Conservation (phyloP, 2,329 filamentous ascomycete genomes). For the Scopulariopsis brevicaulis region DNA sequence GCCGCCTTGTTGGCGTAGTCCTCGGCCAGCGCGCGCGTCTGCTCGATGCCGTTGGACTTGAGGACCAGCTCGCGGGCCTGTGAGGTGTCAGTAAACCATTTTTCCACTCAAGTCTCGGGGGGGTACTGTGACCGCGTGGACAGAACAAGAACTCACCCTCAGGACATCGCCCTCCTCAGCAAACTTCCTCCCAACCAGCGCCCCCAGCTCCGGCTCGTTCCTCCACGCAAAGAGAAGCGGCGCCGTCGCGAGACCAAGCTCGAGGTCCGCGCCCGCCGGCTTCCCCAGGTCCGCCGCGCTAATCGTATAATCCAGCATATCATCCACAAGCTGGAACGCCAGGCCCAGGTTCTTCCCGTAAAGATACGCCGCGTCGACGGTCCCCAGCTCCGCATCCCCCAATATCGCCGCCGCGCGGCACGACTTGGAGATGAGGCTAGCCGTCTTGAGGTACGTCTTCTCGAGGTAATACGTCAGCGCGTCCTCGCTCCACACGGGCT, state of each 20-base stretch:
- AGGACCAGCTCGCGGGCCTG: conserved; percentile 82
- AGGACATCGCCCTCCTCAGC: conserved; percentile 70
- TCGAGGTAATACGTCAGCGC: conserved; percentile 89
- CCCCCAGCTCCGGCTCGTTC: conserved; percentile 70
- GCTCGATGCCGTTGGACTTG: conserved; percentile 76
- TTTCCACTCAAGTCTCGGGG: not conserved
- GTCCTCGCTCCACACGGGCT: conserved; percentile 78
- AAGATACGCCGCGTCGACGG: conserved; percentile 81
- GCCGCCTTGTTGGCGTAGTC: conserved; percentile 86
- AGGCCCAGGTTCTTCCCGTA: conserved; percentile 92
- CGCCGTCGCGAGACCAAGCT: conserved; percentile 86
- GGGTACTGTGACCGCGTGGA: not conserved
- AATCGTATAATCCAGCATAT: conserved; percentile 94
- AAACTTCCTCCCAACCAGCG: conserved; percentile 88
- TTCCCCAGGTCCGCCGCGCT: conserved; percentile 81
- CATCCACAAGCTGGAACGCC: conserved; percentile 94
- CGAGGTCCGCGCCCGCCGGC: conserved; percentile 85
- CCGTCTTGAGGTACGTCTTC: conserved; percentile 97
- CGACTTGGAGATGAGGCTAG: conserved; percentile 90
- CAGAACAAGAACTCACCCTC: conserved; percentile 47
- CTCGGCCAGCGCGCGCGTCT: conserved; percentile 81
- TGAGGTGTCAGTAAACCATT: not conserved
- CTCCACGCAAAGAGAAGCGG: conserved; percentile 95
- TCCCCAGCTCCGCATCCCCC: conserved; percentile 62
- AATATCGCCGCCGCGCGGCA: conserved; percentile 84